Evolutionary conservation across 1,284 basidiomycete species (phyloP).

Genomic region (Leccinum ponderosum): DNA sequence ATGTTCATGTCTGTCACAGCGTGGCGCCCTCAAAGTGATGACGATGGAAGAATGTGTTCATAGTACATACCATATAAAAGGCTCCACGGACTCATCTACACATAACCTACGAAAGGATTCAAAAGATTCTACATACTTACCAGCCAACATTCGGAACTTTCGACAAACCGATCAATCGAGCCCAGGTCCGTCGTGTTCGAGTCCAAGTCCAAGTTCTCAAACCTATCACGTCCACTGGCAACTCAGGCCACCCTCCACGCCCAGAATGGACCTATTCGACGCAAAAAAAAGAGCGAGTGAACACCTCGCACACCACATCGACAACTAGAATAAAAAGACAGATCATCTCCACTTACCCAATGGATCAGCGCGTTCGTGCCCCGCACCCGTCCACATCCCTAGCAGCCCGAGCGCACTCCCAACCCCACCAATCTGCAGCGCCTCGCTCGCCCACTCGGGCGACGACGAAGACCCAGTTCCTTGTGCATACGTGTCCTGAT

Average conservation of each 20-base stretch:
- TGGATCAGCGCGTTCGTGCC: slow-evolving; percentile 47
- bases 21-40: too few species aligned
- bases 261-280: slow-evolving; percentile 44
- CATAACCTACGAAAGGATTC: neutral
- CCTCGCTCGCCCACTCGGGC: slow-evolving; percentile 54
- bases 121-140: neutral
- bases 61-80: too few species aligned
- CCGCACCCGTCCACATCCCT: slow-evolving; percentile 61
- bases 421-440: slow-evolving; percentile 54
- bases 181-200: too few species aligned
- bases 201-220: neutral
- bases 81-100: neutral
- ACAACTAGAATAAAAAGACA: neutral
- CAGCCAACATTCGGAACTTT: neutral
- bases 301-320: neutral
- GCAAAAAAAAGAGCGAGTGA: neutral
- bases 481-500: slow-evolving; percentile 30
- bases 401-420: slow-evolving; percentile 53
- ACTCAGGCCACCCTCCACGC: slow-evolving; percentile 48
- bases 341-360: slow-evolving; percentile 40
- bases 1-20: too few species aligned
- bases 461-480: slow-evolving; percentile 13
- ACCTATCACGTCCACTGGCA: neutral
- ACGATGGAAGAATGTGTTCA: too few species aligned
- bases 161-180: neutral